phyloP scores from a whole-genome alignment of 2,329 filamentous ascomycete genomes.

The Coniochaeta pulveracea region DNA sequence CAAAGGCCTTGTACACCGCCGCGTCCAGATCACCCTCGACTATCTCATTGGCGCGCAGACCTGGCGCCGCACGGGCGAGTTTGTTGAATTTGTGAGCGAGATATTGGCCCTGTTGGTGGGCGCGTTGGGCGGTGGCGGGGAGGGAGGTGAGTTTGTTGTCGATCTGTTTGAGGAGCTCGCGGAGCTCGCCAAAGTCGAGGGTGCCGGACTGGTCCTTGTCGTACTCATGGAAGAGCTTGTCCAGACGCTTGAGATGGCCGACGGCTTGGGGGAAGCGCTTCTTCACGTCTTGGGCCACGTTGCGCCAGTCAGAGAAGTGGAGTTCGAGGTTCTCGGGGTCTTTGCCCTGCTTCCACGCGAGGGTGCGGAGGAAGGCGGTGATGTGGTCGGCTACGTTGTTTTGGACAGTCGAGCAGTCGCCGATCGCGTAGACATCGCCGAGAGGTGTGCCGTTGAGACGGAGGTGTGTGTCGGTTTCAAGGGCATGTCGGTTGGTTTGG shows the following conservation, averaged over 20 bases:
- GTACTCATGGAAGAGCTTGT: conserved; percentile 83
- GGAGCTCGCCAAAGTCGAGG: conserved; percentile 85
- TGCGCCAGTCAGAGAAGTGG: conserved; percentile 78
- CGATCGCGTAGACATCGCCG: conserved; percentile 92
- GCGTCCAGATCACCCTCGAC: conserved; percentile 85
- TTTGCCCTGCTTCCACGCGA: conserved; percentile 85
- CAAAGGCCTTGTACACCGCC: conserved; percentile 85
- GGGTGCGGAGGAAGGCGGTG: conserved; percentile 74
- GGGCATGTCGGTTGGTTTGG: conserved; percentile 81
- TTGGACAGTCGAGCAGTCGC: conserved; percentile 92
- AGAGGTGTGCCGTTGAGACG: conserved; percentile 80
- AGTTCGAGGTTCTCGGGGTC: conserved; percentile 83
- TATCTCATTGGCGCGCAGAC: conserved; percentile 68
- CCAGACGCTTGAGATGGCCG: conserved; percentile 76
- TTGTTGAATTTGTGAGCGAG: conserved; percentile 91
- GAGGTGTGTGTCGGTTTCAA: conserved; percentile 91
- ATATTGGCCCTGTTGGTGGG: conserved; percentile 91
- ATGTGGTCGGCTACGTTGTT: conserved; percentile 94
- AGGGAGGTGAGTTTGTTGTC: conserved; percentile 90
- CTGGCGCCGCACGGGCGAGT: conserved; percentile 65
- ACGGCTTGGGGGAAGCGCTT: conserved; percentile 85
- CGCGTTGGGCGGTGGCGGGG: conserved; percentile 89
- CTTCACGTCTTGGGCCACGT: conserved; percentile 72
- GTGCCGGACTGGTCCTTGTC: conserved; percentile 90
- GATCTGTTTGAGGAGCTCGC: conserved; percentile 81